A percentile compares a stretch with the other conserved stretches of the same genome.
Evolutionary conservation across 2,329 filamentous ascomycete species (phyloP).

Genomic region (Teratosphaeria epicoccoides): DNA sequence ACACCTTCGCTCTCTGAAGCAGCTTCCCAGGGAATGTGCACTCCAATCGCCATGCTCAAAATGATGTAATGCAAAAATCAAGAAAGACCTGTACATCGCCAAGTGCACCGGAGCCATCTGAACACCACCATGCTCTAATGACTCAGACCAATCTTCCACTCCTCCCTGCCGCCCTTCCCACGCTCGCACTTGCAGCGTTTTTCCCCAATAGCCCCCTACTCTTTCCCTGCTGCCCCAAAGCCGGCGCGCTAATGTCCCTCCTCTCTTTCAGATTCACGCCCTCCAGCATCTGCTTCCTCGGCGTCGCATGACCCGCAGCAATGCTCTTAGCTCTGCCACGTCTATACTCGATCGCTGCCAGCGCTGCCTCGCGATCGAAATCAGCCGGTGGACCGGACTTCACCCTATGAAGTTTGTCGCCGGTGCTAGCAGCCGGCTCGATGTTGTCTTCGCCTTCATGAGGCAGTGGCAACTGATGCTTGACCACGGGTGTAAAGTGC

Average conservation of each 20-base stretch:
- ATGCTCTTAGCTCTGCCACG: constrained; percentile 61
- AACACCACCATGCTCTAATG: background rate
- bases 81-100: no score
- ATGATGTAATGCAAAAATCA: background rate
- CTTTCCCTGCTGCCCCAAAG: constrained; percentile 16
- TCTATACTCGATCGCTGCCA: constrained; percentile 64
- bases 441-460: constrained; percentile 14
- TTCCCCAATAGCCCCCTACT: background rate
- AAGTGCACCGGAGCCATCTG: background rate
- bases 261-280: constrained; percentile 33
- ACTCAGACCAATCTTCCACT: background rate
- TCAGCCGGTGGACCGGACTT: constrained; percentile 5
- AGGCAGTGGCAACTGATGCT: constrained; percentile 7
- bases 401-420: constrained; percentile 4
- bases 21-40: background rate
- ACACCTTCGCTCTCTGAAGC: background rate
- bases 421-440: constrained; percentile 5
- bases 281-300: constrained; percentile 48
- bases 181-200: constrained; percentile 5
- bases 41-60: background rate
- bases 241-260: constrained; percentile 38
- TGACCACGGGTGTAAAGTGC: constrained; percentile 34
- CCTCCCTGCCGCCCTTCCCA: constrained; percentile 3
- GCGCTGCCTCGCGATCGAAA: constrained; percentile 56
- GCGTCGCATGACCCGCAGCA: constrained; percentile 52